Evolutionary conservation across 2,329 filamentous ascomycete genomes (phyloP), one percentile per base, ranked within the genome.

Genomic region (Penicillium sclerotiorum): DNA sequence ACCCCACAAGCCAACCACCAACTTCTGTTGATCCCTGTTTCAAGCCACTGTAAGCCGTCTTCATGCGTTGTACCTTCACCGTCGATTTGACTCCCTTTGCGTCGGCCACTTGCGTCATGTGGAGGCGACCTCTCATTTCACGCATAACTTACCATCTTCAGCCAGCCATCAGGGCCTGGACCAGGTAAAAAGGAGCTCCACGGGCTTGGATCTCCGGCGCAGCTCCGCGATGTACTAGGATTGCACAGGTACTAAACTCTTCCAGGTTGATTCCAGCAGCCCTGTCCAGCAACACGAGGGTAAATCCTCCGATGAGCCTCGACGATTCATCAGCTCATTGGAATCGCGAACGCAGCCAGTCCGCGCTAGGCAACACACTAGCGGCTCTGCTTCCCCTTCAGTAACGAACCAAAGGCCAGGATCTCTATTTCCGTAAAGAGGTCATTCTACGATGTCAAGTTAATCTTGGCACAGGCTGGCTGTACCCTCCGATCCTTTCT

Each of bases 101-200:
- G 22, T 39, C 15, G 52, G 46, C 49, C 49, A 57, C 55, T 45
- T 55, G 49, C 55, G 49, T 57, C 55, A 55, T 47, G 39, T 48
- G 37, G 47, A 52, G 46, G 49, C 44, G 20, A 45, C 8, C 27
- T 36, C 9, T 37, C 22, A 15, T 7, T 21, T 12, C n/a, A 21
- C 23, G n/a, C 11, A 36, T 15, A 11, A 22, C 15, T n/a, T 6
- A 18, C 18, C 27, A 43, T 8, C 32, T 33, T 23, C 40, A 43
- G 40, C 40, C 20, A 43, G 28, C 40, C 40, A 17, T 40, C 5
- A 21, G 9, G 5, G n/a, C 20, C 22, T 13, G 18, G 32, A n/a
- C 35, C n/a, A 38, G 12, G 32, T 15, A 38, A 32, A 39, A 42
- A 30, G 45, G 48, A 50, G 17, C 49, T 46, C 44, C 39, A 22